Base-by-base conservation (phyloP, 768 basidiomycete genomes). In the Hypholoma sublateritium region DNA sequence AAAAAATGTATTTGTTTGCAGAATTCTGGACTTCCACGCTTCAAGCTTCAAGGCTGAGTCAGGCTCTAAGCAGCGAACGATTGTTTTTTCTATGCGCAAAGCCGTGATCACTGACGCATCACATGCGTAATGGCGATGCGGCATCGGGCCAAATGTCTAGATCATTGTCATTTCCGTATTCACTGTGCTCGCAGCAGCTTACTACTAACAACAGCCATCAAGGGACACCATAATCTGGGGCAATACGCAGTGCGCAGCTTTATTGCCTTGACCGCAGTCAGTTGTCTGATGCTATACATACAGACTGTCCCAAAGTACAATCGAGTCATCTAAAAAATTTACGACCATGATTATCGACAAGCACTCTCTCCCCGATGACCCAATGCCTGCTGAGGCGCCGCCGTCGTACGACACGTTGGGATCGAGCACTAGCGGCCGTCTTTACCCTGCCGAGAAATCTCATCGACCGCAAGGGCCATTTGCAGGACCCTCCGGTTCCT, bases 391-490 rank as follows among this genome's bases (percentile, higher is more conserved):
- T 4, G 76, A 78, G 42, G 70, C 75, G 28, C 77, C 77, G 3
- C 76, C 76, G 21, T 73, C 77, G 0, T 79, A 77, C 50, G 76
- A 77, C 14, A 59, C 67, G 19, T 44, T 69, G 17, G 45, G 42
- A n/a, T 24, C 50, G 13, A 50, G 36, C 32, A 32, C 54, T 2
- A 47, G 52, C 24, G 37, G 49, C 46, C 50, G 49, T 9, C 51
- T n/a, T 6, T 48, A 37, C 14, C 24, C 42, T 21, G 34, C 55
- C 24, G 61, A 59, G 37, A 57, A 65, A 42, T 16, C 41, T 35
- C n/a, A n/a, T n/a, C 32, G 39, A 11, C 32, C 28, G n/a, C 41
- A 57, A 44, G 55, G 44, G 24, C 14, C 53, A 13, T 21, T 21
- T 2, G 53, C 53, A 50, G 45, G 24, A 6, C 39, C 51, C 17